Conservation (phyloP, 495 filamentous ascomycete species). For the Aspergillus conjunctus region DNA sequence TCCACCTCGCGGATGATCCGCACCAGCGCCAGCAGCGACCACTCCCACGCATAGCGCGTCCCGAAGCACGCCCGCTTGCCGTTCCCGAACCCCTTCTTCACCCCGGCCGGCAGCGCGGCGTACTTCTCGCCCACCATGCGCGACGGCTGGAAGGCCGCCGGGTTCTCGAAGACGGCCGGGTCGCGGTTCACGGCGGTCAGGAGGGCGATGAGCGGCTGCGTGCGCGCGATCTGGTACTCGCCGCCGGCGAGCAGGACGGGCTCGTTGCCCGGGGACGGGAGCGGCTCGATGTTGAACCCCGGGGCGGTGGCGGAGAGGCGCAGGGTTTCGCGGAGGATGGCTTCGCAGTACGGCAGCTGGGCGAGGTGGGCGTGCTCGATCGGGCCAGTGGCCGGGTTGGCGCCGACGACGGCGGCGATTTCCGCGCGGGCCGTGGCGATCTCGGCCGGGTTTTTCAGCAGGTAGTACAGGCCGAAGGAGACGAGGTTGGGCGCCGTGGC, state of each 20-base stretch:
- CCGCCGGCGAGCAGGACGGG: slow-evolving; percentile 58
- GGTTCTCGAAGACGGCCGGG: slow-evolving; percentile 66
- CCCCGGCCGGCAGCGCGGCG: slow-evolving; percentile 56
- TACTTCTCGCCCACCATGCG: slow-evolving; percentile 69
- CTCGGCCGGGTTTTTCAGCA: slow-evolving; percentile 41
- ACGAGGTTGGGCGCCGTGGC: slow-evolving; percentile 49
- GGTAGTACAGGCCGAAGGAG: slow-evolving; percentile 48
- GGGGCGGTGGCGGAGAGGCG: slow-evolving; percentile 68
- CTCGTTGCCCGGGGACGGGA: slow-evolving; percentile 51
- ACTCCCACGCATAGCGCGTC: slow-evolving; percentile 66
- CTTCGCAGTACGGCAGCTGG: slow-evolving; percentile 64
- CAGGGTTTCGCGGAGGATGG: slow-evolving; percentile 71
- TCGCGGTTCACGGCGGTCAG: slow-evolving; percentile 69
- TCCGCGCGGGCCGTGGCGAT: slow-evolving; percentile 43
- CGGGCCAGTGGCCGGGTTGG: slow-evolving; percentile 31
- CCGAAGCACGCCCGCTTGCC: slow-evolving; percentile 70
- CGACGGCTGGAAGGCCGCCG: slow-evolving; percentile 65
- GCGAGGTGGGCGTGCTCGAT: slow-evolving; percentile 59
- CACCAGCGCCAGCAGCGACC: slow-evolving; percentile 45
- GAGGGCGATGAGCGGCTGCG: slow-evolving; percentile 63
- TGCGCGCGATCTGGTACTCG: slow-evolving; percentile 64
- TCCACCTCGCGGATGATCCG: slow-evolving; percentile 46
- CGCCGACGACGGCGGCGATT: slow-evolving; percentile 43
- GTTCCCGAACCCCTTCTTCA: slow-evolving; percentile 72
- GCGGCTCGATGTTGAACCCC: slow-evolving; percentile 59